Evolutionary conservation across 495 filamentous ascomycete genomes (phyloP).

Genomic region (Xylona heveae): DNA sequence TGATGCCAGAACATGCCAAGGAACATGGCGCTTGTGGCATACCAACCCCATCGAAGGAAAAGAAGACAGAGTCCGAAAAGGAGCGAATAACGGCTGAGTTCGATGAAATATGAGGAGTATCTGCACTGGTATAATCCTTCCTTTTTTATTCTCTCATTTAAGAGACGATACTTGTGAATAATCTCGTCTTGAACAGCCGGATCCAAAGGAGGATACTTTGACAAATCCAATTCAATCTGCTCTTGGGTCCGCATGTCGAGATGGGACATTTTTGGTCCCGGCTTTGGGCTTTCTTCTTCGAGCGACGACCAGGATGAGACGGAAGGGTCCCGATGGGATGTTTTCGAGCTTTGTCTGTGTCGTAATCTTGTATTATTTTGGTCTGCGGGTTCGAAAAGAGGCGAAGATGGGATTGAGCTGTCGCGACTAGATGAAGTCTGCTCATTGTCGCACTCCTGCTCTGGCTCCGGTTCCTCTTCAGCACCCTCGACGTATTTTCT

Average conservation of each 20-base stretch:
- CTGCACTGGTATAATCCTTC: slow-evolving; percentile 73
- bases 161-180: slow-evolving; percentile 52
- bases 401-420: slow-evolving; percentile 16
- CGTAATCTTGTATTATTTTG: too few relatives aligned
- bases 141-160: slow-evolving; percentile 45
- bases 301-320: slow-evolving; percentile 23
- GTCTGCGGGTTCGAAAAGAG: slow-evolving; percentile 16
- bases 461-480: slow-evolving; percentile 13
- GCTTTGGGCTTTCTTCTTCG: slow-evolving; percentile 20
- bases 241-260: slow-evolving; percentile 55
- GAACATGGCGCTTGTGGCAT: slow-evolving; percentile 47
- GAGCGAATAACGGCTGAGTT: slow-evolving; percentile 50
- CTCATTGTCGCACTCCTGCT: slow-evolving; percentile 16
- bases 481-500: slow-evolving; percentile 26
- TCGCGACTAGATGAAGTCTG: slow-evolving; percentile 21
- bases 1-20: slow-evolving; percentile 89
- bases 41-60: slow-evolving; percentile 56
- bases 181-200: slow-evolving; percentile 54
- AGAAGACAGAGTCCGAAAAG: slow-evolving; percentile 42
- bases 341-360: too few relatives aligned
- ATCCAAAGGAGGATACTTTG: slow-evolving; percentile 70
- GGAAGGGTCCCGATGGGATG: slow-evolving; percentile 9
- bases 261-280: slow-evolving; percentile 30
- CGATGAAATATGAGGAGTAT: slow-evolving; percentile 62
- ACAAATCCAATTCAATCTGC: slow-evolving; percentile 53